Evolutionary conservation across 176 grass and related monocot genomes (phyloP).

Genomic region (Musa troglodytarum): DNA sequence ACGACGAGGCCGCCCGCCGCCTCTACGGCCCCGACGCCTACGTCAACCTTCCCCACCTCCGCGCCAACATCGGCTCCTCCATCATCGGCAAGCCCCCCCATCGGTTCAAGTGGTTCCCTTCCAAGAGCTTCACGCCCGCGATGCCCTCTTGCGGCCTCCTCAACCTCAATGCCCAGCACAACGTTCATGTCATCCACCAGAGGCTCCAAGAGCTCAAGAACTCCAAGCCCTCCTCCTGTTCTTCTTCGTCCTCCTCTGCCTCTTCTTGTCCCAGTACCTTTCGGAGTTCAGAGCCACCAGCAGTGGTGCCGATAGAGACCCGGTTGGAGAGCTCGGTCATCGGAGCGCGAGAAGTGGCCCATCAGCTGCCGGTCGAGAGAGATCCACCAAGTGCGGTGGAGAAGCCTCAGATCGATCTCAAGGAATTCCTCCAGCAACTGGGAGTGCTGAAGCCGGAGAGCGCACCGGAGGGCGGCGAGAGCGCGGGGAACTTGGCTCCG

Average conservation of each 20-base stretch:
- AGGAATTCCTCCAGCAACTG: slow-evolving; percentile 94
- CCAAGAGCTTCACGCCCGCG: slow-evolving; percentile 17
- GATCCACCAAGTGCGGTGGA: background rate
- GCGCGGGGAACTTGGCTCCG: background rate
- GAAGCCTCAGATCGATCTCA: slow-evolving; percentile 93
- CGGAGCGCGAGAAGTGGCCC: background rate
- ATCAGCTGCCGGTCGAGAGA: background rate
- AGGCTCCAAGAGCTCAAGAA: slow-evolving; percentile 83
- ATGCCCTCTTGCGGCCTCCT: slow-evolving; percentile 77
- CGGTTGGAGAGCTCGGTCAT: background rate
- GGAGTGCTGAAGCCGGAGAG: slow-evolving; percentile 65
- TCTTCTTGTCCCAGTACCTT: slow-evolving; percentile 1
- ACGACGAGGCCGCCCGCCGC: slow-evolving; percentile 80
- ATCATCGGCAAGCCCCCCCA: slow-evolving; percentile 37
- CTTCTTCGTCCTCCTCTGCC: slow-evolving; percentile 3
- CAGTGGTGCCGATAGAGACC: slow-evolving; percentile 12
- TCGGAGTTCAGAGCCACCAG: slow-evolving; percentile 9
- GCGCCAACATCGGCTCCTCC: slow-evolving; percentile 20
- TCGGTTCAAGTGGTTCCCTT: slow-evolving; percentile 70
- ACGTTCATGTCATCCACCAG: slow-evolving; percentile 98
- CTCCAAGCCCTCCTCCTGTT: slow-evolving; percentile 4
- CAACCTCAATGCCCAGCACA: slow-evolving; percentile 98
- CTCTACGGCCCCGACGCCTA: slow-evolving; percentile 91
- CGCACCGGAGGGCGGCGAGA: slow-evolving; percentile 1
- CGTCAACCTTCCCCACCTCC: slow-evolving; percentile 95